Conservation (phyloP, 2,329 filamentous ascomycete species). For the Trichoderma sp. region DNA sequence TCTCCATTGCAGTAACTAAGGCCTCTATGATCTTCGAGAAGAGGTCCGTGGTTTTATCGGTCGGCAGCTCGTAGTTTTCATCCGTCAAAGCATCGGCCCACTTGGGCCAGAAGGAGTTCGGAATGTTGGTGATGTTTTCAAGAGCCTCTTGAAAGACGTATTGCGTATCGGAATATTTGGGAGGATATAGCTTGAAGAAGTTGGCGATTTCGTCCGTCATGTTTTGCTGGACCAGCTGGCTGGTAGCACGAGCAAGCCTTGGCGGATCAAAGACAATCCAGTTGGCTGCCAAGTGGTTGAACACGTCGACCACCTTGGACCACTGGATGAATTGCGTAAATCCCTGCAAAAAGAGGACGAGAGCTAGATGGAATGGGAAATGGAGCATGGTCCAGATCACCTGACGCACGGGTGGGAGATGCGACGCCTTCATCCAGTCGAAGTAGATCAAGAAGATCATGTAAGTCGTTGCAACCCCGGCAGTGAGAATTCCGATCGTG, state of each 20-base stretch:
- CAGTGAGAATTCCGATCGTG: constrained; percentile 47
- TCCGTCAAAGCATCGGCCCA: constrained; percentile 23
- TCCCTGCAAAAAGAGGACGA: constrained; percentile 66
- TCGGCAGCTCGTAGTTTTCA: neutral
- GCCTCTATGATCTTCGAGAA: constrained; percentile 13
- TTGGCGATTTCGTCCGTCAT: constrained; percentile 30
- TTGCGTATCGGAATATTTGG: constrained; percentile 33
- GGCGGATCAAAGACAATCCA: constrained; percentile 28
- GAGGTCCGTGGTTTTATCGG: neutral
- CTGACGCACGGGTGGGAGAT: constrained; percentile 59
- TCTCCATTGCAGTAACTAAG: constrained; percentile 33
- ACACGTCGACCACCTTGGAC: constrained; percentile 44
- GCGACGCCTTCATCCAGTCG: constrained; percentile 66
- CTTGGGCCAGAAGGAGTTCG: constrained; percentile 37
- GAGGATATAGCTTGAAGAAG: constrained; percentile 37
- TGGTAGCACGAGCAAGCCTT: constrained; percentile 32
- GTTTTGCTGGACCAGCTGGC: constrained; percentile 29
- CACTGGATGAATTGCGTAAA: constrained; percentile 59
- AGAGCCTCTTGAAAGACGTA: constrained; percentile 34
- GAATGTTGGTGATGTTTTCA: constrained; percentile 36
- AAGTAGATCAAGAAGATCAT: constrained; percentile 54
- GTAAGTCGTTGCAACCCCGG: constrained; percentile 48
- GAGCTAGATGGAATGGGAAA: constrained; percentile 64
- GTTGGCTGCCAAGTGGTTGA: constrained; percentile 32
- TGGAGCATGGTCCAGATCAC: constrained; percentile 61